Percentiles rank a stretch among this genome's conserved stretches.
phyloP scores from a whole-genome alignment of 2,329 filamentous ascomycete genomes.

The Cladosporium sp. region DNA sequence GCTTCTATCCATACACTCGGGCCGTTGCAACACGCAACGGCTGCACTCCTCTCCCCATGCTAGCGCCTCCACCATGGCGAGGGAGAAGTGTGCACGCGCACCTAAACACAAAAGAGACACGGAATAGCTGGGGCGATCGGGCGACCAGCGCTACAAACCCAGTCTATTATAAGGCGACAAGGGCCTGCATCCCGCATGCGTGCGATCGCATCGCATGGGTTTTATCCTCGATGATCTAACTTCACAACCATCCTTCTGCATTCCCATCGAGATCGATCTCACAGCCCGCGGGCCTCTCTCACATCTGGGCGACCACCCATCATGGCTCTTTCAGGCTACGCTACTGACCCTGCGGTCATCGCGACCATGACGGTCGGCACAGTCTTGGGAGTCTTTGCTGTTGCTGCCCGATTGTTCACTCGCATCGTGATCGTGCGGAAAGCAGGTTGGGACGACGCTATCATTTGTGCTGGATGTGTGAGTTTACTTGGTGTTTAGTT shows the following conservation, averaged over 20 bases:
- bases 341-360: constrained; percentile 23
- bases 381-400: constrained; percentile 20
- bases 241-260: background rate
- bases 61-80: constrained; percentile 12
- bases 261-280: constrained; percentile 6
- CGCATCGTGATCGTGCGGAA: constrained; percentile 15
- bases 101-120: constrained; percentile 11
- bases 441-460: constrained; percentile 18
- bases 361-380: constrained; percentile 25
- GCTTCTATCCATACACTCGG: constrained; percentile 5
- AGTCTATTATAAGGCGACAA: constrained; percentile 9
- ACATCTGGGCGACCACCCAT: constrained; percentile 8
- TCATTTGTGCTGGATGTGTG: constrained; percentile 13
- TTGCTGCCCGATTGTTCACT: constrained; percentile 21
- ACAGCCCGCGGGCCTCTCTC: constrained; percentile 3
- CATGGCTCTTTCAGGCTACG: constrained; percentile 20
- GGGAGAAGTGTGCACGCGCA: constrained; percentile 8
- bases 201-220: constrained; percentile 11
- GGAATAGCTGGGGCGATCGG: constrained; percentile 2
- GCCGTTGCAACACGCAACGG: constrained; percentile 13
- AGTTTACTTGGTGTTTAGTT: background rate
- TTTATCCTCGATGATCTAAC: constrained; percentile 8
- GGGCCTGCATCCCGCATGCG: constrained; percentile 5
- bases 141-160: constrained; percentile 1
- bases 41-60: background rate